Conservation (phyloP, 139 green algal species). For the Yamagishiella unicocca region DNA sequence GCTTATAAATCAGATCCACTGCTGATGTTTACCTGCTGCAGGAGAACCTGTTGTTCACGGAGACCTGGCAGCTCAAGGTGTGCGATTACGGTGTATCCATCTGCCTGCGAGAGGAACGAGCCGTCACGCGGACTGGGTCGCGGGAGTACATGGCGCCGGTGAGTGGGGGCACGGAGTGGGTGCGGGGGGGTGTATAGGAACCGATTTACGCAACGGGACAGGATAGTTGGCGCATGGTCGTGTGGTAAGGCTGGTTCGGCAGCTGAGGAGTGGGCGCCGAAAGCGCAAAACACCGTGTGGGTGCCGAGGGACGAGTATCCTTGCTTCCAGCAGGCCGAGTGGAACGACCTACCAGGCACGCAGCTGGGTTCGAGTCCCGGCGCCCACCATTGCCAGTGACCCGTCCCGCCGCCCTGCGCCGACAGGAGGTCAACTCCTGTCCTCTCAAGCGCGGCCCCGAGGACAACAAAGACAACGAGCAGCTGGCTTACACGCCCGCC, state of each 20-base stretch:
- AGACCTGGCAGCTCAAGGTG: conserved; percentile 30
- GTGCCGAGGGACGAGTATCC: too few species aligned
- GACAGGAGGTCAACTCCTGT: conserved; percentile 43
- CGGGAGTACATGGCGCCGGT: conserved; percentile 65
- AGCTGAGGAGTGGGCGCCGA: too few species aligned
- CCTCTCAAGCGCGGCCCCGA: conserved; percentile 58
- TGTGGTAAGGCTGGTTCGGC: too few species aligned
- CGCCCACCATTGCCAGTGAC: background rate
- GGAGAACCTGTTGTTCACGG: conserved; percentile 38
- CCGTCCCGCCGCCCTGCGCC: background rate
- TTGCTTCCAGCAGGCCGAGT: too few species aligned
- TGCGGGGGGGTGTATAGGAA: background rate
- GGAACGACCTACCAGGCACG: too few species aligned
- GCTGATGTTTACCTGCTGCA: background rate
- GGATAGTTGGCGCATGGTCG: too few species aligned
- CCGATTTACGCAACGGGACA: too few species aligned
- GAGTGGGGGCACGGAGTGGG: background rate
- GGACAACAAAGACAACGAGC: conserved; percentile 62
- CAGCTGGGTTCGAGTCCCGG: background rate
- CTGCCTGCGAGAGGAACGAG: conserved; percentile 58
- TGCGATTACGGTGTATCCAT: conserved; percentile 65
- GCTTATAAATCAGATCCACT: background rate
- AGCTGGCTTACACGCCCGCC: conserved; percentile 53
- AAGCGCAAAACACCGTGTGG: too few species aligned
- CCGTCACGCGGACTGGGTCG: conserved; percentile 65